Evolutionary conservation across 2,329 filamentous ascomycete species (phyloP).

Genomic region (Fusarium pseudonygamai): DNA sequence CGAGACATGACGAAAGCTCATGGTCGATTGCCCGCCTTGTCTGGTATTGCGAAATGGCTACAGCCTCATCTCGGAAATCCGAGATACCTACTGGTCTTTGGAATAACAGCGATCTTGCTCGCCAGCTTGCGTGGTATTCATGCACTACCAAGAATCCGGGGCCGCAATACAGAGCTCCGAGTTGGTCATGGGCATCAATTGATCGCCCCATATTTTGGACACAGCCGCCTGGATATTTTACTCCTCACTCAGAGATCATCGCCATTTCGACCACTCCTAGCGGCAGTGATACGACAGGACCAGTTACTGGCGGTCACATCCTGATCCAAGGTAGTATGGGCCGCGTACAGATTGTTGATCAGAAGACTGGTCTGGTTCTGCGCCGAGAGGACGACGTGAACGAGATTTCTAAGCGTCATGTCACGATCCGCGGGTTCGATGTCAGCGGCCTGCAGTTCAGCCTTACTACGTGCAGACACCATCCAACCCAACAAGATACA

Average conservation of each 20-base stretch:
- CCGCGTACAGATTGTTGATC: too few relatives aligned
- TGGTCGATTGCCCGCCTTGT: background rate
- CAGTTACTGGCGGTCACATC: background rate
- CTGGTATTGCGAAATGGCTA: background rate
- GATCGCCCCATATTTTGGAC: background rate
- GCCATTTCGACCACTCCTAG: background rate
- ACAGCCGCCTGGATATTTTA: accelerated
- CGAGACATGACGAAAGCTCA: accelerated
- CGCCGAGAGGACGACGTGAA: background rate
- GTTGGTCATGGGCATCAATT: background rate
- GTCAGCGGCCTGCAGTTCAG: background rate
- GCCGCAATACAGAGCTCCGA: background rate
- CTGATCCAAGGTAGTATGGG: background rate
- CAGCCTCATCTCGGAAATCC: background rate
- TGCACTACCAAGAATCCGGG: background rate
- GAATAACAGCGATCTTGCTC: background rate
- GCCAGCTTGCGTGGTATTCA: background rate
- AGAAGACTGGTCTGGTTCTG: background rate
- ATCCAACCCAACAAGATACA: background rate
- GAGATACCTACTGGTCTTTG: background rate
- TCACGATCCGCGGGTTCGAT: background rate
- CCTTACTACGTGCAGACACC: too few relatives aligned
- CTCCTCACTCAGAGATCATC: background rate
- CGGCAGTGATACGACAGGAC: background rate
- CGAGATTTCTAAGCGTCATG: background rate